Percentiles rank a stretch among this genome's conserved stretches.
These are phyloP conservation scores for Boletus rex-veris DNA, from an alignment of 768 basidiomycete species.

Conservation along the genomic window DNA sequence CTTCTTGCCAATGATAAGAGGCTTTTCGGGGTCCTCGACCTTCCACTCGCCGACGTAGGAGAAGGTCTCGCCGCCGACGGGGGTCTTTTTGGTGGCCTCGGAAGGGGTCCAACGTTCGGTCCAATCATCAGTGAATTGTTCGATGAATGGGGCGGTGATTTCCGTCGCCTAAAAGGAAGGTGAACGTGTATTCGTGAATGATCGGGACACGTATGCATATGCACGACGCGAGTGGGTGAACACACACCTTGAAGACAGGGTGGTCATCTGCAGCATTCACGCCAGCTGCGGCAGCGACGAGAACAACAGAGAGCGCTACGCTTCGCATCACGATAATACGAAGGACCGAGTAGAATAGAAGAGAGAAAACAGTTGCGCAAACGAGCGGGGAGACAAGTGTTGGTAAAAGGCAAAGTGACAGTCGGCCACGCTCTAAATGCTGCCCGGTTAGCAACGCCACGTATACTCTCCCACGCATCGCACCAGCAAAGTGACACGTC, in stretches of 20 bases:
- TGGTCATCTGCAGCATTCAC: conserved; percentile 60
- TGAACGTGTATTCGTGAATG: conserved; percentile 1
- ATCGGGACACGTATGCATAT: conserved; percentile 8
- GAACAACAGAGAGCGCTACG: conserved; percentile 72
- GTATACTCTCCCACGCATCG: conserved; percentile 43
- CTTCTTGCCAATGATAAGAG: conserved; percentile 79
- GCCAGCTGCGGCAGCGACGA: conserved; percentile 64
- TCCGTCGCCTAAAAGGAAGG: conserved; percentile 53
- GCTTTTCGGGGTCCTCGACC: conserved; percentile 81
- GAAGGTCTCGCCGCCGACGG: conserved; percentile 93
- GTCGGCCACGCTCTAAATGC: conserved; percentile 32
- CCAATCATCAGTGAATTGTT: conserved; percentile 95
- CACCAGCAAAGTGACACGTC: not conserved
- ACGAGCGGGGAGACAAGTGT: conserved; percentile 38
- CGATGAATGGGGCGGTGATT: conserved; percentile 87
- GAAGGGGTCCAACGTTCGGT: conserved; percentile 92
- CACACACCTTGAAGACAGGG: conserved; percentile 64
- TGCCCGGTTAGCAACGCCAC: conserved; percentile 39
- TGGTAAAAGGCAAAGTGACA: conserved; percentile 13
- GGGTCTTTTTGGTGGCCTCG: conserved; percentile 96
- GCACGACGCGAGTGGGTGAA: not conserved
- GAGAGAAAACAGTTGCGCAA: conserved; percentile 24
- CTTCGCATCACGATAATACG: conserved; percentile 76
- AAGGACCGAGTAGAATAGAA: conserved; percentile 53
- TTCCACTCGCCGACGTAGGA: conserved; percentile 97